These are phyloP conservation scores for Umbelopsis isabellina DNA, from an alignment of 192 early-diverging fungal species.

Conservation along the genomic window DNA sequence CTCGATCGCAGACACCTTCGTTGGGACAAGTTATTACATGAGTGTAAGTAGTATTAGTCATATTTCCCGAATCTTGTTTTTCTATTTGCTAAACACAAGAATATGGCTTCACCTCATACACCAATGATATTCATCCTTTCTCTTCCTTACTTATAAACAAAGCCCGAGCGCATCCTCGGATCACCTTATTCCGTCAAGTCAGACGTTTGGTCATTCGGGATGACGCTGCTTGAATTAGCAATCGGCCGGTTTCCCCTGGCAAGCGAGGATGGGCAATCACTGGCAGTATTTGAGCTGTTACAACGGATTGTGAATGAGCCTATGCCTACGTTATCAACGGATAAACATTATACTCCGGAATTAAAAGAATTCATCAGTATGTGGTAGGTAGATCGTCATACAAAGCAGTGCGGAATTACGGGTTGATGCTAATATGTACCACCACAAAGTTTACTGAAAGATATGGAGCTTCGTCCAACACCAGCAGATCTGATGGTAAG, in stretches of 20 bases:
- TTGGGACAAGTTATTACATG: conserved; percentile 86
- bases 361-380: conserved; percentile 24
- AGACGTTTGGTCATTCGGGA: conserved; percentile 84
- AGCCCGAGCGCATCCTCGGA: conserved; percentile 82
- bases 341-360: conserved; percentile 21
- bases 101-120: not conserved
- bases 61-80: not conserved
- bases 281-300: conserved; percentile 87
- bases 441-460: conserved; percentile 52
- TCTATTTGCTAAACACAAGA: not conserved
- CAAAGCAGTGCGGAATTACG: not conserved
- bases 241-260: conserved; percentile 74
- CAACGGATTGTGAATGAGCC: conserved; percentile 91
- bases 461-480: conserved; percentile 60
- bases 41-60: conserved; percentile 58
- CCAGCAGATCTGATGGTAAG: conserved; percentile 68
- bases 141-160: conserved; percentile 8
- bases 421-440: too few relatives aligned
- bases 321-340: conserved; percentile 56
- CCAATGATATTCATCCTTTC: not conserved
- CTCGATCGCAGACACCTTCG: conserved; percentile 85
- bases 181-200: conserved; percentile 79
- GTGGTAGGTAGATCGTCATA: conserved; percentile 21
- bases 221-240: conserved; percentile 81
- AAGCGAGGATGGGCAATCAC: conserved; percentile 45